A percentile compares a stretch with the other conserved stretches of the same genome.
Conservation (phyloP, 257 asterid genomes). For the Primulina eburnea region DNA sequence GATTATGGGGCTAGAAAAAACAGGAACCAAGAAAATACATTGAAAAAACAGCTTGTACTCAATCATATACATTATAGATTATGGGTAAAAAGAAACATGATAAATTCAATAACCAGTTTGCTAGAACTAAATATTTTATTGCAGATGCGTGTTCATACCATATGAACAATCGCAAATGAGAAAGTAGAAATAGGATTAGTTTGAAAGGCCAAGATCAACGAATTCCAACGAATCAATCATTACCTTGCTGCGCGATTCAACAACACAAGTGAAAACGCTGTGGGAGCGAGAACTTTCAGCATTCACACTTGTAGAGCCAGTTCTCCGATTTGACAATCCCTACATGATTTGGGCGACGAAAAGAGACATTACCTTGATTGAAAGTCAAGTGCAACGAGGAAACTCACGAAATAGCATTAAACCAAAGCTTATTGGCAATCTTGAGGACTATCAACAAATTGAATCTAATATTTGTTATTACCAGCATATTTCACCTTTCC, state of each 20-base stretch:
- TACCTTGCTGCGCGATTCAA: constrained; percentile 98
- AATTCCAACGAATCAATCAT: constrained; percentile 16
- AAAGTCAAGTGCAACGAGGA: constrained; percentile 6
- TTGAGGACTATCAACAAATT: constrained; percentile 6
- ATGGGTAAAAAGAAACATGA: constrained; percentile 1
- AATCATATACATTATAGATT: background rate
- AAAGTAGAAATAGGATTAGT: background rate
- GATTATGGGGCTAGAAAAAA: constrained; percentile 14
- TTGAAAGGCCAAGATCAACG: background rate
- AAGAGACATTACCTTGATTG: constrained; percentile 18
- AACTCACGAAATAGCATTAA: constrained; percentile 13
- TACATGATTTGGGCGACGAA: constrained; percentile 31
- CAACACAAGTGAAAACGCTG: constrained; percentile 95
- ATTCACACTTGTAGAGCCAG: constrained; percentile 83
- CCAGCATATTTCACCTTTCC: constrained; percentile 6
- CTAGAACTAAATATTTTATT: constrained; percentile 3
- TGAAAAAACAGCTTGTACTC: background rate
- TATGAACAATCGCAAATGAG: background rate
- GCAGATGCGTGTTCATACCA: constrained; percentile 7
- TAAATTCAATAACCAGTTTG: constrained; percentile 11
- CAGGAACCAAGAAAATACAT: constrained; percentile 9
- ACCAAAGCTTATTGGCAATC: constrained; percentile 14
- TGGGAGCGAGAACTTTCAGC: constrained; percentile 99
- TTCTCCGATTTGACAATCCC: constrained; percentile 94
- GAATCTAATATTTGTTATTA: constrained; percentile 12